Base-by-base conservation (phyloP, 176 grass and related monocot genomes). In the Saccharum spontaneum region DNA sequence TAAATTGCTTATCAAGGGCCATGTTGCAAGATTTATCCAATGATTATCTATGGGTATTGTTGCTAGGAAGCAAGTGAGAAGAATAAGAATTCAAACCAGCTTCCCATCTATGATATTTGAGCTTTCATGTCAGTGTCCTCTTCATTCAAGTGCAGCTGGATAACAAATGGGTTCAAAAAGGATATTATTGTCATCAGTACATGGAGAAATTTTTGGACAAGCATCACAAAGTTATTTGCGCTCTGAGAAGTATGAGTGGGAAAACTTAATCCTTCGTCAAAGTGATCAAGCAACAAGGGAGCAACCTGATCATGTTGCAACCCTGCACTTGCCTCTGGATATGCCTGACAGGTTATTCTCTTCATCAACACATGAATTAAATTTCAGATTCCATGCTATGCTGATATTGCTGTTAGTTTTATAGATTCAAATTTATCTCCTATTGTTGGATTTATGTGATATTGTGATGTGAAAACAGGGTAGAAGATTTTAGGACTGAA, bases 161-260 rank as follows among this genome's bases (percentile, higher is more conserved):
- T 80, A 61, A 52, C 26, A 69, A 80, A 89, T 89, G 87, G 26
- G 34, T 85, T 85, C 76, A 46, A 46, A 85, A 41, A 89, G 61
- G 33, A 9, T 52, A 68, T 5, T 49, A 4, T 5, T 52, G 48
- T 22, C 74, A 77, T 37, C 74, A 38, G 31, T 39, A 77, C 74
- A 59, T 84, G 87, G 46, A 59, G 15, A 67, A 41, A 15, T 34
- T 80, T 55, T 16, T 3, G 57, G 12, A 83, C 71, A 66, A 83
- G 20, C 40, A 83, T 37, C 76, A 13, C 34, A 39, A 48, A 70
- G 76, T 74, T 55, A 80, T 83, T 41, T 30, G 3, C 26, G 61
- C 69, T 48, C 46, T 20, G 48, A 85, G 60, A 78, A 89, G 50
- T 89, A 89, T 10, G 76, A 85, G 2, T 89, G 87, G 87, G 60